Evolutionary conservation across 164 flowering plant species (phyloP).

Genomic region (grape (Vitis vinifera)): ASM3070453v1 NC_081813.1:2920001-2920500

Average conservation of each 20-base stretch:
- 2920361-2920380: background rate
- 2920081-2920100: too few relatives aligned
- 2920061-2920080: too few relatives aligned
- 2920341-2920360: background rate
- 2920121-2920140: background rate
- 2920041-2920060: background rate
- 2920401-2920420: background rate
- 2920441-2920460: conserved; percentile 93
- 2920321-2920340: too few relatives aligned
- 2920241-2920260: background rate
- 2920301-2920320: too few relatives aligned
- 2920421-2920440: conserved; percentile 7
- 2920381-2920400: background rate
- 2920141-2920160: background rate
- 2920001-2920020: background rate
- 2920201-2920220: background rate
- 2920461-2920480: conserved; percentile 76
- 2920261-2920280: too few relatives aligned
- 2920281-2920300: too few relatives aligned
- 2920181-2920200: background rate
- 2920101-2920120: background rate
- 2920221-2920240: background rate
- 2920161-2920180: background rate
- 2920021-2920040: background rate
- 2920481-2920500: conserved; percentile 79